Evolutionary conservation across 805 yeast genomes (phyloP).

Genomic region (Ogataea trehaloabstinens): DNA sequence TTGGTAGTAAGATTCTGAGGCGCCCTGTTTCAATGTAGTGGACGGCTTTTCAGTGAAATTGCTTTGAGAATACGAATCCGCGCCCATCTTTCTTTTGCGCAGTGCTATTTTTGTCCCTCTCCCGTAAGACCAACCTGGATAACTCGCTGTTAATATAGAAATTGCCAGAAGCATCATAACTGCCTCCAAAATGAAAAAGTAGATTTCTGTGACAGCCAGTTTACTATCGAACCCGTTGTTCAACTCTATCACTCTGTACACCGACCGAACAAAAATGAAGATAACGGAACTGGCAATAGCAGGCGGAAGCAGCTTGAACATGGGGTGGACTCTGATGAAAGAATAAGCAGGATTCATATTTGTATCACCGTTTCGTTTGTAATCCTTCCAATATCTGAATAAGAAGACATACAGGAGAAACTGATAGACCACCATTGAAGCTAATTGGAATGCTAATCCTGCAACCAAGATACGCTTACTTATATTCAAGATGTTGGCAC

Average conservation of each 20-base stretch:
- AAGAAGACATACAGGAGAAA: slow-evolving; percentile 47
- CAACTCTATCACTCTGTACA: slow-evolving; percentile 72
- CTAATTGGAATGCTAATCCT: slow-evolving; percentile 76
- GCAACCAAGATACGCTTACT: slow-evolving; percentile 76
- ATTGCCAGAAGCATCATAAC: slow-evolving; percentile 56
- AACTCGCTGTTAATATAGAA: slow-evolving; percentile 47
- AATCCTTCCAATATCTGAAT: slow-evolving; percentile 33
- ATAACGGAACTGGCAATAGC: slow-evolving; percentile 47
- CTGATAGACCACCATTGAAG: slow-evolving; percentile 62
- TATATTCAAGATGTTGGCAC: slow-evolving; percentile 27
- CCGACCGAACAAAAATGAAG: slow-evolving; percentile 62
- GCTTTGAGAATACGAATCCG: too few relatives aligned
- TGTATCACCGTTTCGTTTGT: slow-evolving; percentile 26
- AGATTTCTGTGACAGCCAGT: slow-evolving; percentile 58
- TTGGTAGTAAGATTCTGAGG: too few relatives aligned
- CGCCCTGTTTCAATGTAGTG: too few relatives aligned
- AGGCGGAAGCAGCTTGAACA: slow-evolving; percentile 44
- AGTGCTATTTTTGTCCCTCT: slow-evolving; percentile 20
- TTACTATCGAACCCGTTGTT: slow-evolving; percentile 69
- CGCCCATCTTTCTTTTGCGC: too few relatives aligned
- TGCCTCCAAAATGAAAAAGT: slow-evolving; percentile 59
- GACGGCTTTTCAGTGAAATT: too few relatives aligned
- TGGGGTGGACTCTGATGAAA: slow-evolving; percentile 32
- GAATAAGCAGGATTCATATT: slow-evolving; percentile 37
- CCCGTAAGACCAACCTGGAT: slow-evolving; percentile 64